These are phyloP conservation scores for Colletotrichum simmondsii DNA, from an alignment of 2,329 filamentous ascomycete species.

Conservation along the genomic window DNA sequence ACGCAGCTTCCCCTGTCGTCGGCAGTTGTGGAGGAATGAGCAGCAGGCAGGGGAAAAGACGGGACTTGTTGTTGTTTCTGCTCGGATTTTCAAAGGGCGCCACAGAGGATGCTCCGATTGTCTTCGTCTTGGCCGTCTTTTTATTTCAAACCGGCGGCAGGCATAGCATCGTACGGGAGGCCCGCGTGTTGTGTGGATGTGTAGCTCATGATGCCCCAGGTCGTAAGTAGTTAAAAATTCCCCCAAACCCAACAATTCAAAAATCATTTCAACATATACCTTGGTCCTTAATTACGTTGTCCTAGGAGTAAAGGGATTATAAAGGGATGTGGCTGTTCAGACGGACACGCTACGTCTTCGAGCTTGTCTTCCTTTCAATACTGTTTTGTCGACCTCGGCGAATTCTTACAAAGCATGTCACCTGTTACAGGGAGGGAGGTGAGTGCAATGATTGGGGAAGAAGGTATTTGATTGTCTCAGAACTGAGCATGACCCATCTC, in stretches of 20 bases:
- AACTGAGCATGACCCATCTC: no score
- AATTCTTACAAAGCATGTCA: no score
- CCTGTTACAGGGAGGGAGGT: no score
- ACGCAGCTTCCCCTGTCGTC: constrained; percentile 8
- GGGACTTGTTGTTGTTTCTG: not conserved
- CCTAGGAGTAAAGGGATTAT: not conserved
- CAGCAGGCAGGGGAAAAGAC: constrained; percentile 16
- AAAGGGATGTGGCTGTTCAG: not conserved
- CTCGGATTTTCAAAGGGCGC: constrained; percentile 11
- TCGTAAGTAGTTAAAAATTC: constrained; percentile 29
- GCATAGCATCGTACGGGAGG: constrained; percentile 29
- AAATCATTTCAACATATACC: constrained; percentile 18
- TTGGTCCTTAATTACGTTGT: not conserved
- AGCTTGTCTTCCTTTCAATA: no score
- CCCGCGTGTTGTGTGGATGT: constrained; percentile 18
- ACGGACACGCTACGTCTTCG: no score
- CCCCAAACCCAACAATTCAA: constrained; percentile 19
- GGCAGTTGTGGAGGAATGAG: not conserved
- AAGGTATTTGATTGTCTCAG: no score
- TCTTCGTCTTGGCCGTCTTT: constrained; percentile 12
- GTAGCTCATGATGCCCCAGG: constrained; percentile 19
- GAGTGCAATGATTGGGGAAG: no score
- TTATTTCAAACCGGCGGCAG: constrained; percentile 10
- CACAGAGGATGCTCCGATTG: constrained; percentile 20
- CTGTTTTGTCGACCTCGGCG: no score